phyloP scores from a whole-genome alignment of 2,329 filamentous ascomycete species.

The Pseudogymnoascus verrucosus region DNA sequence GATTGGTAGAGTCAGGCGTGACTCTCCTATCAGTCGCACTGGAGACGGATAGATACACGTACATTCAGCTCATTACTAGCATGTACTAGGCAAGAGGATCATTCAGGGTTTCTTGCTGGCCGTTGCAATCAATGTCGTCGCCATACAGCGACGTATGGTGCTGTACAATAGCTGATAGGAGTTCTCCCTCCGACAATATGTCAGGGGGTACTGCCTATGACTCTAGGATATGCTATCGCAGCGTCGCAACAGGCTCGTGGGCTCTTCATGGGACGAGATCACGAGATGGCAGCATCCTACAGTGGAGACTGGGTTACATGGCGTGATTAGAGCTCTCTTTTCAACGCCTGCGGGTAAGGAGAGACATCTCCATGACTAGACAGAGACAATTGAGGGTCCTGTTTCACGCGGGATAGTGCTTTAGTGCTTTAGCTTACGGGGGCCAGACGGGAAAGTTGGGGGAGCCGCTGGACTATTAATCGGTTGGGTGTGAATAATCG shows the following conservation, averaged over 20 bases:
- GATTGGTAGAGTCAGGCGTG: neutral
- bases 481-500: conserved; percentile 3
- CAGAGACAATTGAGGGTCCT: neutral
- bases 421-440: conserved; percentile 3
- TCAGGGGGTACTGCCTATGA: neutral
- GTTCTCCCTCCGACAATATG: neutral
- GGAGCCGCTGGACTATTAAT: conserved; percentile 3
- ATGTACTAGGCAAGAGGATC: neutral
- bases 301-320: neutral
- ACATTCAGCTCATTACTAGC: conserved; percentile 1
- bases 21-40: neutral
- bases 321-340: neutral
- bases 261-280: conserved; percentile 4
- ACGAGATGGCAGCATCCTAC: neutral
- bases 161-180: neutral
- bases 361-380: neutral
- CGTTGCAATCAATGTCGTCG: neutral
- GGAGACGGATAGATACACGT: neutral
- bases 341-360: conserved; percentile 3
- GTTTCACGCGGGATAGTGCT: conserved; percentile 3
- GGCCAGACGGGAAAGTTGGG: conserved; percentile 1
- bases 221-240: neutral
- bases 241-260: conserved; percentile 1
- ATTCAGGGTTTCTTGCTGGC: neutral
- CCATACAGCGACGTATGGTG: neutral